Base-by-base conservation (phyloP, 108 stramenopile genomes). In the Asterionellopsis glacialis region DNA sequence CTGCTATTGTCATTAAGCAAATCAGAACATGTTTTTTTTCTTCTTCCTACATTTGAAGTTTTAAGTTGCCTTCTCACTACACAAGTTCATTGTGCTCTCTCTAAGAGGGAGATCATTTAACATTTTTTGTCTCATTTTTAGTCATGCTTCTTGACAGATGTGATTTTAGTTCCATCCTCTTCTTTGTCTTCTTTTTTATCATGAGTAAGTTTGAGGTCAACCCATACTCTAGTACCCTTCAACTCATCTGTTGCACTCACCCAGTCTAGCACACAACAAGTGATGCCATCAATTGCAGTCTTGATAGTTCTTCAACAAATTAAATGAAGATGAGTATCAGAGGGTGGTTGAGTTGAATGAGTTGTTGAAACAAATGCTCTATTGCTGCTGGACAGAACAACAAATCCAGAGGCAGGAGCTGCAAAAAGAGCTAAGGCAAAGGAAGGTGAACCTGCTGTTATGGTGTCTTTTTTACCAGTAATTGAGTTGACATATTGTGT, bases 261-360 rank as follows among this genome's bases (percentile, higher is more conserved):
- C 91, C 54, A 82, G 33, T 11, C 71, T 80, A n/a, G n/a, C n/a
- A n/a, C n/a, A n/a, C n/a, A n/a, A 61, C 89, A 93, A 25, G 62
- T 67, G 49, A 73, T 79, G 26, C 78, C 75, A 63, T 93, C 91
- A 57, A 88, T 82, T 18, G 87, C 76, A 11, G 81, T 68, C 70
- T 93, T 93, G 26, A 93, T 93, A 81, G 91, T 64, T 93, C n/a
- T n/a, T n/a, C 91, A 93, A 84, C 81, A 89, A 65, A 93, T 74
- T 0, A 93, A 85, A 87, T 88, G 87, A 27, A 83, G 82, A 18
- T 83, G 83, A 24, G 86, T 73, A 54, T 76, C 80, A 27, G 73
- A 57, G 51, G 79, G 73, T 51, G 67, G 41, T 11, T 79, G 58
- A 57, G 73, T 48, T 47, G 66, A 61, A 41, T 63, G 18, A 0